These are phyloP conservation scores for Fusarium algeriense DNA, from an alignment of 2,329 filamentous ascomycete species.

Conservation along the genomic window DNA sequence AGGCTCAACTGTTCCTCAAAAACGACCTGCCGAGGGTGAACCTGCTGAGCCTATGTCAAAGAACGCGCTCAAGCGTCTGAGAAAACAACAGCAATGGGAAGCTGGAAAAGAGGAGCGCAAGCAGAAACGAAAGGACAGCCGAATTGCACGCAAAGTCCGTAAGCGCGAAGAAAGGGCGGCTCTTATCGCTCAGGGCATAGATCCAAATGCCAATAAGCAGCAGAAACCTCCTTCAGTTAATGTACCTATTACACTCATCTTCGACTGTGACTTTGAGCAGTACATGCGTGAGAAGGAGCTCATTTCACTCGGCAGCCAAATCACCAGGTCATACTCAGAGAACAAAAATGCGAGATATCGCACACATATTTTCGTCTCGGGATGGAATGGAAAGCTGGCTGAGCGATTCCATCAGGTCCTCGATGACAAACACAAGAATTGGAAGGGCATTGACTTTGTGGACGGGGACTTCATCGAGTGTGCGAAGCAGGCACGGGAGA, in stretches of 20 bases:
- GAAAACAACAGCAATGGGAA: conserved; percentile 80
- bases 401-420: conserved; percentile 84
- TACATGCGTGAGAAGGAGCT: conserved; percentile 90
- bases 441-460: conserved; percentile 82
- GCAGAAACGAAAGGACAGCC: conserved; percentile 66
- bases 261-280: conserved; percentile 93
- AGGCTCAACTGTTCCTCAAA: conserved; percentile 5
- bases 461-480: conserved; percentile 80
- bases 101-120: conserved; percentile 72
- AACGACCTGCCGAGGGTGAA: conserved; percentile 20
- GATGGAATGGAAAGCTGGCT: conserved; percentile 80
- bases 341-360: conserved; percentile 78
- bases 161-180: conserved; percentile 64
- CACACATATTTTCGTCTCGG: conserved; percentile 80
- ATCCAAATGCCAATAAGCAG: conserved; percentile 52
- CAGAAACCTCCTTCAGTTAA: conserved; percentile 59
- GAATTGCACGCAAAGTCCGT: conserved; percentile 60
- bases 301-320: conserved; percentile 83
- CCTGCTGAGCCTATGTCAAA: conserved; percentile 73
- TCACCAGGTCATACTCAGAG: conserved; percentile 90
- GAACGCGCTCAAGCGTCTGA: conserved; percentile 84
- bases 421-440: conserved; percentile 76
- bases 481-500: conserved; percentile 71
- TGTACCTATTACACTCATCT: conserved; percentile 82
- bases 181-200: conserved; percentile 62